A percentile compares a stretch with the other conserved stretches of the same genome.
Conservation (phyloP, 805 yeast genomes). For the Candida tallmaniae region DNA sequence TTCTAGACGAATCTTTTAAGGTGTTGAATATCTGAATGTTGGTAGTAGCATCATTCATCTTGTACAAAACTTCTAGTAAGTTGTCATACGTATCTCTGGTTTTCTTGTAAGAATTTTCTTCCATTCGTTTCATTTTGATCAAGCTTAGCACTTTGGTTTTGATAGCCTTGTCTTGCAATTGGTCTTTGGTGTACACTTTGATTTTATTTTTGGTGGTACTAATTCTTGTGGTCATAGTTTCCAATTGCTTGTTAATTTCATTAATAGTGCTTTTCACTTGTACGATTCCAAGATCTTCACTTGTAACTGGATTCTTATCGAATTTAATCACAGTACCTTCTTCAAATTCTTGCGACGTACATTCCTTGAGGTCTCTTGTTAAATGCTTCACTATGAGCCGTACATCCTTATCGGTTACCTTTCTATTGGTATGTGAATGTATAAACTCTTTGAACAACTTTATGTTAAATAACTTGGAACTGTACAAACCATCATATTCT, state of each 20-base stretch:
- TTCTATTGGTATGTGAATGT: not conserved
- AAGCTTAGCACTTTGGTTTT: constrained; percentile 14
- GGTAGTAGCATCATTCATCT: constrained; percentile 32
- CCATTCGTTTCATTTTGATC: constrained; percentile 5
- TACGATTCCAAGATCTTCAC: constrained; percentile 28
- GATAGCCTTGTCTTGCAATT: constrained; percentile 13
- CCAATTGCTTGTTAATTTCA: constrained; percentile 17
- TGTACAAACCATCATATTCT: constrained; percentile 6
- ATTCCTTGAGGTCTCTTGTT: constrained; percentile 19
- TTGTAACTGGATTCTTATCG: constrained; percentile 13
- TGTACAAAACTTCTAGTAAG: constrained; percentile 20
- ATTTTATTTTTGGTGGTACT: constrained; percentile 15
- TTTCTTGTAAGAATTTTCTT: constrained; percentile 3
- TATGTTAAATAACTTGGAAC: constrained; percentile 4
- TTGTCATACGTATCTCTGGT: constrained; percentile 12
- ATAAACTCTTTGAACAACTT: constrained; percentile 4
- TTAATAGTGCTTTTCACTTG: constrained; percentile 19
- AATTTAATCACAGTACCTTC: constrained; percentile 17
- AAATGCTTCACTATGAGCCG: constrained; percentile 23
- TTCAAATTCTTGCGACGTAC: constrained; percentile 10
- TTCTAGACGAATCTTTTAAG: constrained; percentile 20
- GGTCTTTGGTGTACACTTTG: constrained; percentile 7
- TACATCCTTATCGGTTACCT: constrained; percentile 17
- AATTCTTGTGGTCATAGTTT: constrained; percentile 12
- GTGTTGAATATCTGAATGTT: constrained; percentile 23